phyloP scores from a whole-genome alignment of 495 filamentous ascomycete species.

The Xanthoparmelia taractica region DNA sequence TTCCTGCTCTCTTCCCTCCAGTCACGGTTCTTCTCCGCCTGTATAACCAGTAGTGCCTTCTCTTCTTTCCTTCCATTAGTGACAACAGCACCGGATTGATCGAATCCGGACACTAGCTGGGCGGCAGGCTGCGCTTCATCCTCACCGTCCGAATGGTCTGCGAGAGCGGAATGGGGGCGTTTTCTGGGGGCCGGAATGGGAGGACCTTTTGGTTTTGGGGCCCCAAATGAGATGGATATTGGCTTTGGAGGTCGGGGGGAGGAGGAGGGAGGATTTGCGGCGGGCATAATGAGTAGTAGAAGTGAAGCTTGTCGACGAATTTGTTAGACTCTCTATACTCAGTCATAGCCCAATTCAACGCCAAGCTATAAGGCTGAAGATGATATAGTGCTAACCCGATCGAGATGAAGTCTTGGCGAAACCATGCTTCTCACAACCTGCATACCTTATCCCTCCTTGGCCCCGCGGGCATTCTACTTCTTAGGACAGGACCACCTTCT shows the following conservation, averaged over 20 bases:
- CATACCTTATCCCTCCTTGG: too few relatives aligned
- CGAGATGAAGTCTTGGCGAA: too few relatives aligned
- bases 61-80: constrained; percentile 32
- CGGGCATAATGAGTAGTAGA: constrained; percentile 20
- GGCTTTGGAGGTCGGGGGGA: constrained; percentile 19
- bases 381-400: too few relatives aligned
- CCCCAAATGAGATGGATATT: constrained; percentile 35
- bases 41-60: constrained; percentile 54
- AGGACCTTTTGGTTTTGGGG: constrained; percentile 25
- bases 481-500: too few relatives aligned
- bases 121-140: constrained; percentile 33
- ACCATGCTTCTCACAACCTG: too few relatives aligned
- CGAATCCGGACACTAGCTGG: constrained; percentile 53
- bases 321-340: neutral
- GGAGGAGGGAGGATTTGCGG: constrained; percentile 15
- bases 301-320: neutral
- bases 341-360: neutral
- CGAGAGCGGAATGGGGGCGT: constrained; percentile 32
- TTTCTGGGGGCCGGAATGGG: constrained; percentile 28
- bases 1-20: constrained; percentile 58
- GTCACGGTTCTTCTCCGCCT: constrained; percentile 58
- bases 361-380: too few relatives aligned
- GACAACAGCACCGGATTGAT: constrained; percentile 49
- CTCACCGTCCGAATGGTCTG: constrained; percentile 43
- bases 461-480: too few relatives aligned